phyloP scores from a whole-genome alignment of 345 rosid species.

The Mangifera indica region DNA sequence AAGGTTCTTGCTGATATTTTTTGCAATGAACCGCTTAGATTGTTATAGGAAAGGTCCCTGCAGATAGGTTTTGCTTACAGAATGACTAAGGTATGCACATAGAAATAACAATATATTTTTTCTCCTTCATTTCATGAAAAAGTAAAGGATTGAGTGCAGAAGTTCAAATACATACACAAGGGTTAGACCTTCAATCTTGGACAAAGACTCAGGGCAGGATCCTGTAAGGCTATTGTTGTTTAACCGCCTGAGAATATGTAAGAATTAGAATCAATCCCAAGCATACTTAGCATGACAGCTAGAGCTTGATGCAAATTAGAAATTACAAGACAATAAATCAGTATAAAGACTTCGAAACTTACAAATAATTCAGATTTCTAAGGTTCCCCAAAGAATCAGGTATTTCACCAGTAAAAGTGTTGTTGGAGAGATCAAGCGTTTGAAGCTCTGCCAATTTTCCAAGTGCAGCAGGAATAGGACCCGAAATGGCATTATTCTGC shows the following conservation, averaged over 20 bases:
- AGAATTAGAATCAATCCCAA: slow-evolving; percentile 12
- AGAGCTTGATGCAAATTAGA: background rate
- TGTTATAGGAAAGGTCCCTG: slow-evolving; percentile 93
- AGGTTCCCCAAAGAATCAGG: slow-evolving; percentile 79
- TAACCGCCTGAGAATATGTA: slow-evolving; percentile 58
- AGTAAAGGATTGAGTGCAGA: background rate
- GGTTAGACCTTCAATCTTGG: slow-evolving; percentile 77
- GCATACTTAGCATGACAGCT: background rate
- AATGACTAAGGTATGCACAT: background rate
- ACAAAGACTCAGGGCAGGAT: slow-evolving; percentile 71
- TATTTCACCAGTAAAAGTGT: slow-evolving; percentile 68
- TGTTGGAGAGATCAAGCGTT: slow-evolving; percentile 94
- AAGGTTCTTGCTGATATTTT: slow-evolving; percentile 90
- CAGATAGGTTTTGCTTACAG: slow-evolving; percentile 21
- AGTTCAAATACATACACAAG: slow-evolving; percentile 65
- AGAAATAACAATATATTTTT: background rate
- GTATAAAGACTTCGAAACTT: slow-evolving; percentile 24
- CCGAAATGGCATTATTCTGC: slow-evolving; percentile 89
- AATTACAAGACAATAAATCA: background rate
- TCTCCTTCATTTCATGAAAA: background rate
- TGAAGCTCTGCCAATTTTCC: slow-evolving; percentile 86
- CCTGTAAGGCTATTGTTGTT: slow-evolving; percentile 95
- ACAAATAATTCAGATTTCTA: slow-evolving; percentile 81
- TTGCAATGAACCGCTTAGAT: slow-evolving; percentile 88
- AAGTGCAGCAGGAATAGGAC: slow-evolving; percentile 72